Base-by-base conservation (phyloP, 345 rosid genomes). In the Lepidium sativum region DNA sequence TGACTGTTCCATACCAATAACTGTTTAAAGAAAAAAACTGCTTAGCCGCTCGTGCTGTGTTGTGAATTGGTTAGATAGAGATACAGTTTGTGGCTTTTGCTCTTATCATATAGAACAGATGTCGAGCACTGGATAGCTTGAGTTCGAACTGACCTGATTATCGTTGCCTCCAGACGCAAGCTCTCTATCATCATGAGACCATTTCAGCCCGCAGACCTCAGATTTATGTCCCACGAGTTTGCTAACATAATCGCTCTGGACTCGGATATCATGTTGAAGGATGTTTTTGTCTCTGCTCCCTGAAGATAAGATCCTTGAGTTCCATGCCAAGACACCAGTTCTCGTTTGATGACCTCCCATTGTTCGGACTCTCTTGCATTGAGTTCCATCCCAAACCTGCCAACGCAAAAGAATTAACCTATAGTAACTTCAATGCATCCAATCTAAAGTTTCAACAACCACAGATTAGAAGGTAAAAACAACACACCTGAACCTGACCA, bases 121-220 rank as follows among this genome's bases (percentile, higher is more conserved):
- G 16, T n/a, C 31, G 7, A 53, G 10, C 52, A 54, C 5, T 54
- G 33, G 32, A 47, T 25, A 39, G 41, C 12, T 53, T 27, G 17
- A 20, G 41, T 48, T 69, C 18, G 15, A 63, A 51, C 15, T 71
- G 39, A 88, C 98, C 95, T 91, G 98, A 78, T 94, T 94, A 68
- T 94, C 99, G 39, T 94, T 94, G 70, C 97, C 97, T 73, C 99
- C 97, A 5, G 99, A 94, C 8, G 99, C 99, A 27, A 94, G 99
- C 73, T 94, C 97, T 67, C 99, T 78, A 75, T 88, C 99, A 58
- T 94, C 99, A 31, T 84, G 91, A 29, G 97, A 90, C 97, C 97
- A 94, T 80, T 90, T 94, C 69, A 94, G 63, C 20, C 99, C 96
- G 33, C 97, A 94, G 13, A 94, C 97, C 84, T 94, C 99, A 41